Percentiles rank a stretch among this genome's conserved stretches.
These are phyloP conservation scores for Gossypium rotundifolium DNA, from an alignment of 345 rosid genomes.

Conservation along the genomic window DNA sequence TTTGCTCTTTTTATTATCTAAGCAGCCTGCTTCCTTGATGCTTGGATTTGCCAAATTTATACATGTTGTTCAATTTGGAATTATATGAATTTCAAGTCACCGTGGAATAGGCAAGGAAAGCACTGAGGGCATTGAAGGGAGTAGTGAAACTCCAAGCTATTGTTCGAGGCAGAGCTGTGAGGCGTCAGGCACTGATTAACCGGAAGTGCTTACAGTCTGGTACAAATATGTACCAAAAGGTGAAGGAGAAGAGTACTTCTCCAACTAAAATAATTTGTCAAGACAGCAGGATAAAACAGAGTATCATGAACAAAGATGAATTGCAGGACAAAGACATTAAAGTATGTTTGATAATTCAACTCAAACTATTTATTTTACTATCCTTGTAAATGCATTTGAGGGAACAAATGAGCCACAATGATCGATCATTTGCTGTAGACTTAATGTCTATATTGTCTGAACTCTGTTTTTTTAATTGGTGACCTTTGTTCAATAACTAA, in stretches of 20 bases:
- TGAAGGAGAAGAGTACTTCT: conserved; percentile 14
- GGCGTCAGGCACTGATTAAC: conserved; percentile 31
- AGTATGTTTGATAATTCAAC: conserved; percentile 21
- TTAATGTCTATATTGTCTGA: neutral
- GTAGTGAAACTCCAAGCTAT: conserved; percentile 85
- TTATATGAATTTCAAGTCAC: conserved; percentile 9
- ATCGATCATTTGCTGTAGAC: neutral
- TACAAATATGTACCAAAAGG: conserved; percentile 20
- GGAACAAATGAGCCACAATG: neutral
- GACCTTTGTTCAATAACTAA: neutral
- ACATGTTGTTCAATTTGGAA: conserved; percentile 4
- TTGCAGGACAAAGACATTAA: conserved; percentile 32
- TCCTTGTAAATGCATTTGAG: conserved; percentile 1
- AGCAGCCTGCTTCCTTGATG: neutral
- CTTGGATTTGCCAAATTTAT: neutral
- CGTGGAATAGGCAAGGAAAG: conserved; percentile 76
- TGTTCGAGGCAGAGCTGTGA: conserved; percentile 64
- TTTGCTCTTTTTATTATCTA: neutral
- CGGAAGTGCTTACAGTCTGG: conserved; percentile 28
- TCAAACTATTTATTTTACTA: neutral
- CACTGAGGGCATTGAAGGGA: conserved; percentile 76
- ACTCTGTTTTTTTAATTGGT: neutral
- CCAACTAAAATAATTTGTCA: conserved; percentile 10
- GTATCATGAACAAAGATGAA: conserved; percentile 28
- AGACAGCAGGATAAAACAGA: conserved; percentile 22